Evolutionary conservation across 345 rosid genomes (phyloP), one percentile per base, ranked within the genome.

Genomic region (Lepidium aucheri): DNA sequence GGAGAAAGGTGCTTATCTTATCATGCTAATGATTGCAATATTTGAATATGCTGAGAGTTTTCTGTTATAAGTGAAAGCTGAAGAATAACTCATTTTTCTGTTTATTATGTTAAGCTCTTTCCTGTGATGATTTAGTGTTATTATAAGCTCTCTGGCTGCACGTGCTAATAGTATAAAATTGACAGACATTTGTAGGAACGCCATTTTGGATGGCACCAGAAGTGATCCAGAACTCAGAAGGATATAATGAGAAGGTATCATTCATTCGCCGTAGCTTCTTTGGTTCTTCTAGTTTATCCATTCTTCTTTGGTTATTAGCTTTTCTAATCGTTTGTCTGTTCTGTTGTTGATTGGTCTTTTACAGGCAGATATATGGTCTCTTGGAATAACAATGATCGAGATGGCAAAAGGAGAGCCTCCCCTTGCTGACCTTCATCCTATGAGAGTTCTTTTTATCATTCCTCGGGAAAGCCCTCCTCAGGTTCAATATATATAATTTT

Each of bases 141-240:
- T 53, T 55, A 36, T 63, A 59, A 74, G 52, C 70, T 9, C 1
- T 54, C 26, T 61, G 33, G 24, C 20, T 39, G 63, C 65, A 13
- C 56, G 39, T 24, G 70, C 85, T 90, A 70, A 85, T 81, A 39
- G 73, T 57, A 63, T 75, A 56, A 76, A 61, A 62, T 74, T 75
- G 66, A 67, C 91, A 95, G 99, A 95, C 99, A 67, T 89, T 95
- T 80, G 98, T 95, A 60, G 99, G 99, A 78, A 95, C 99, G 36
- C 99, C 99, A 68, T 95, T 95, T 80, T 95, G 99, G 98, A 95
- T 95, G 99, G 99, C 99, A 24, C 99, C 99, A 8, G 99, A 95
- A 78, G 99, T 95, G 43, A 95, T 95, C 81, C 98, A 91, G 77
- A 91, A 95, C 79, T 87, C 96, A 6, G 99, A 95, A 52, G 99